Percentiles rank a stretch among this genome's conserved stretches.
These are phyloP conservation scores for Geranium brycei DNA, from an alignment of 345 rosid genomes.

Conservation along the genomic window DNA sequence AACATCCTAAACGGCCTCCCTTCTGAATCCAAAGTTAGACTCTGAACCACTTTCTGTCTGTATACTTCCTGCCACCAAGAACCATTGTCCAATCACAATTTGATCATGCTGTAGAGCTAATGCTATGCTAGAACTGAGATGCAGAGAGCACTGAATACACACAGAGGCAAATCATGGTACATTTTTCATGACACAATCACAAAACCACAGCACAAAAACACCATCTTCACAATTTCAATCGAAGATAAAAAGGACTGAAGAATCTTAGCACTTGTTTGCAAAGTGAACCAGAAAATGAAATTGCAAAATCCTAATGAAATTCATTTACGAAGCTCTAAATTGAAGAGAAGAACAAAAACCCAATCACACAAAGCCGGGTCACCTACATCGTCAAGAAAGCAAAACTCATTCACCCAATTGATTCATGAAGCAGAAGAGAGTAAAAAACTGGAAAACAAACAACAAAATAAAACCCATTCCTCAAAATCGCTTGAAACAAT, in stretches of 20 bases:
- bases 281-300: too few relatives aligned
- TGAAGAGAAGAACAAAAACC: too few relatives aligned
- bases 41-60: constrained; percentile 20
- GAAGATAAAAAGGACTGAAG: too few relatives aligned
- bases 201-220: not conserved
- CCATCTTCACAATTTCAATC: too few relatives aligned
- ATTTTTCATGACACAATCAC: constrained; percentile 1
- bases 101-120: too few relatives aligned
- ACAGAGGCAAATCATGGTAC: not conserved
- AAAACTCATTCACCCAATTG: not conserved
- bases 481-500: not conserved
- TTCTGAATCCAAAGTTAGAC: constrained; percentile 25
- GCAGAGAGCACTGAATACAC: too few relatives aligned
- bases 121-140: too few relatives aligned
- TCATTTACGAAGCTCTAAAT: not conserved
- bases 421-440: not conserved
- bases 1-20: constrained; percentile 39
- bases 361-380: too few relatives aligned
- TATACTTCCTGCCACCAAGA: constrained; percentile 24
- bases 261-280: too few relatives aligned
- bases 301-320: too few relatives aligned
- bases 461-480: too few relatives aligned
- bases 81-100: not conserved
- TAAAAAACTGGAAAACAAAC: not conserved
- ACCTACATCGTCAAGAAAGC: not conserved